phyloP scores from a whole-genome alignment of 2,329 filamentous ascomycete genomes.

The Monilinia vaccinii-corymbosi region DNA sequence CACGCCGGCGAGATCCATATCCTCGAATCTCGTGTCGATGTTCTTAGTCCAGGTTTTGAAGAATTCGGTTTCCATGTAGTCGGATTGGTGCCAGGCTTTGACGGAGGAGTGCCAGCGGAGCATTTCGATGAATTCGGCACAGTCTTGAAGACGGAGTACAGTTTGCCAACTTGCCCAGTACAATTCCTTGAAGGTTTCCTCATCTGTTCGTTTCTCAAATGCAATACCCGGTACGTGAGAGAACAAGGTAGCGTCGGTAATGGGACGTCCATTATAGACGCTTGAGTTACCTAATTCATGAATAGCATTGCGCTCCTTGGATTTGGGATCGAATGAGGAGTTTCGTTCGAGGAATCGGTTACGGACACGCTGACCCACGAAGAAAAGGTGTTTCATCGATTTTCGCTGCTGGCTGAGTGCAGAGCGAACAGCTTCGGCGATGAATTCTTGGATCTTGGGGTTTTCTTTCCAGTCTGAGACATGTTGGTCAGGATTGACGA shows the following conservation, averaged over 20 bases:
- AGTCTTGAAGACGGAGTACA: slow-evolving; percentile 5
- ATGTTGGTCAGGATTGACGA: not conserved
- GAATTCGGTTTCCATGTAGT: slow-evolving; percentile 7
- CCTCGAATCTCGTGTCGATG: slow-evolving; percentile 7
- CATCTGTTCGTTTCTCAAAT: slow-evolving; percentile 7
- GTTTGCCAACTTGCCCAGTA: slow-evolving; percentile 10
- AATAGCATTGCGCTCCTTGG: slow-evolving; percentile 5
- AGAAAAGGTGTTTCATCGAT: slow-evolving; percentile 10
- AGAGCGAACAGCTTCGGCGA: slow-evolving; percentile 3
- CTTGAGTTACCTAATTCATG: slow-evolving; percentile 7
- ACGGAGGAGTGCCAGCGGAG: slow-evolving; percentile 9
- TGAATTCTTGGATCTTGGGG: slow-evolving; percentile 4
- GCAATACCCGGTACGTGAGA: slow-evolving; percentile 5
- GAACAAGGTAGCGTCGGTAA: slow-evolving; percentile 9
- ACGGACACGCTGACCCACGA: slow-evolving; percentile 8
- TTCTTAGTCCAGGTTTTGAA: slow-evolving; percentile 9
- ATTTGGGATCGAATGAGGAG: slow-evolving; percentile 1
- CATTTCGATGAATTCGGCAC: slow-evolving; percentile 10
- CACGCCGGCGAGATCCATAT: slow-evolving; percentile 6
- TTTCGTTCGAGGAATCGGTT: slow-evolving; percentile 8
- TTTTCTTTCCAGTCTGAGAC: slow-evolving; percentile 5
- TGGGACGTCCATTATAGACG: slow-evolving; percentile 8
- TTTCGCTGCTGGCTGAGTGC: slow-evolving; percentile 5
- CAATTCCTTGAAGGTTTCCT: slow-evolving; percentile 6
- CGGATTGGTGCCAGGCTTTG: slow-evolving; percentile 4